Evolutionary conservation across 108 stramenopile species (phyloP), one percentile per base, ranked within the genome.

Genomic region (Cylindrotheca fusiformis): DNA sequence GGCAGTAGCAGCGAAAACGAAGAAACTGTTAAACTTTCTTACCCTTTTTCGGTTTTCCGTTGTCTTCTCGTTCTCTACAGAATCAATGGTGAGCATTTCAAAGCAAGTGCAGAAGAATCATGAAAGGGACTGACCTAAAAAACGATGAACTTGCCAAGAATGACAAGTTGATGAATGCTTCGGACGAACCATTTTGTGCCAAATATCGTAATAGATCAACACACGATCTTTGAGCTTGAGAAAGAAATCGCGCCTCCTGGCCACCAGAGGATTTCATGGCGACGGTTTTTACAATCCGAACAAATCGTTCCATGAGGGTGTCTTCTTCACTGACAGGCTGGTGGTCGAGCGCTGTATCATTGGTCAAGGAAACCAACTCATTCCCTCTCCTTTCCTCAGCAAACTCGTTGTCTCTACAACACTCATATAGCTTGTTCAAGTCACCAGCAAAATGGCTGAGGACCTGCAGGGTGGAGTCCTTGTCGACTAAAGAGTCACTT

Each of bases 341-440:
- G 0, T 49, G 10, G 1, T 51, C 21, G 3, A 33, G 8, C 1
- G 62, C 63, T n/a, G 75, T 31, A 47, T 50, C 23, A 27, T 75
- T 68, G 36, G 74, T 67, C 20, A 68, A 26, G 31, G 23, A 30
- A 25, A 22, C 60, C 30, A 62, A 36, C 44, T 55, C 48, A 6
- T 32, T 32, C 21, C 47, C 33, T 5, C 4, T 49, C 55, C 54
- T 67, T 64, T 36, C 65, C 46, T 74, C 72, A 19, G 46, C 50
- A 53, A 93, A 80, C 56, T 94, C 93, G 32, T 85, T 62, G 51
- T 76, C 61, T 63, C 84, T 88, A 61, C 87, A 88, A 51, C 89
- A 90, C 32, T 90, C 93, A 55, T 90, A 94, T n/a, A 94, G 74
- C 48, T 81, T 85, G 20, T 73, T 58, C 18, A 94, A 77, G 29